Base-by-base conservation (phyloP, 106 monocot species). In the Amphibolis antarctica region DNA sequence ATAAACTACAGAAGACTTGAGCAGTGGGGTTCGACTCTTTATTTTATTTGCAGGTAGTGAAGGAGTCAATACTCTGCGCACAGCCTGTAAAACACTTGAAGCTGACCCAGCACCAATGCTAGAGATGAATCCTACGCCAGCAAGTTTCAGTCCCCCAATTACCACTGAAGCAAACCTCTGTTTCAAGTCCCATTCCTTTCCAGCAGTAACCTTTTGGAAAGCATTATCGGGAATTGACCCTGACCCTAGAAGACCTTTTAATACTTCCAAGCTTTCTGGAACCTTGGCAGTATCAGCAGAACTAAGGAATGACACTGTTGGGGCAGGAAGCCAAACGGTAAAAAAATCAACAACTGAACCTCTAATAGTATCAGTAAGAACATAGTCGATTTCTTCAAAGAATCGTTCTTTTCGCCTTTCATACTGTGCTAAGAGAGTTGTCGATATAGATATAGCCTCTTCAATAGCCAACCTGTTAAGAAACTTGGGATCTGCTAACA, bases 241-340 rank as follows among this genome's bases (percentile, higher is more conserved):
- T 25, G n/a, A n/a, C n/a, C n/a, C n/a, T n/a, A 94, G 49, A 77
- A 94, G 68, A 15, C 79, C 83, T 66, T 84, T 89, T 14, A 94
- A 46, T 46, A 86, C 47, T 70, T 84, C 89, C 11, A 94, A 71
- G 56, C 75, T 94, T 67, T 86, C 85, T 52, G 77, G 23, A 10
- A 72, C 44, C n/a, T n/a, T n/a, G n/a, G n/a, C n/a, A n/a, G n/a
- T n/a, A n/a, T 71, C 75, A 48, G 79, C 67, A 71, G 81, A 81
- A 48, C 81, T 67, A n/a, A 93, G 71, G 58, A 89, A 88, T 44
- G 93, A 94, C 26, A 94, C 55, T 53, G 93, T 94, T 24, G 93
- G 93, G 49, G 93, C 93, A 62, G 93, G 93, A 71, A 94, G 89
- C 93, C 93, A 94, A 44, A 94, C 93, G 9, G 93, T 94, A 67